Conservation (phyloP, 352 stramenopile species). For the Globisporangium apiculatum region DNA sequence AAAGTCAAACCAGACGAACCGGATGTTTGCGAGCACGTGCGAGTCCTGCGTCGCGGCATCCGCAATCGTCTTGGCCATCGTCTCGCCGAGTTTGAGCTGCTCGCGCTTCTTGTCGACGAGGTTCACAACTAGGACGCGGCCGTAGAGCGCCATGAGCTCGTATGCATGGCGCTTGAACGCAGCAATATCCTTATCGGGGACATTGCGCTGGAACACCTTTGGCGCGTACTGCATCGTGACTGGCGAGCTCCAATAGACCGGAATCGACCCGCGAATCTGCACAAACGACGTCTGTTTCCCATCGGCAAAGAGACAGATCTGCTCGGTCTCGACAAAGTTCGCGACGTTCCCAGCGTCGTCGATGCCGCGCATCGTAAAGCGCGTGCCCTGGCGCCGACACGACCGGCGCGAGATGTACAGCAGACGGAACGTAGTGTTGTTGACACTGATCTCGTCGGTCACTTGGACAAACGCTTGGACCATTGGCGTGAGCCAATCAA, state of each 20-base stretch:
- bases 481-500: constrained; percentile 75
- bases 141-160: constrained; percentile 58
- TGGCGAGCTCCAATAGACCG: constrained; percentile 88
- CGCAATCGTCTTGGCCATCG: constrained; percentile 78
- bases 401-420: constrained; percentile 71
- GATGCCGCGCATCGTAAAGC: constrained; percentile 92
- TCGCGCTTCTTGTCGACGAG: constrained; percentile 94
- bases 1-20: constrained; percentile 96
- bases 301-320: constrained; percentile 80
- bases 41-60: constrained; percentile 43
- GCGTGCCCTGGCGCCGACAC: constrained; percentile 78
- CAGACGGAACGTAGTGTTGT: constrained; percentile 50
- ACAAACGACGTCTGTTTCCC: constrained; percentile 53
- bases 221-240: constrained; percentile 93
- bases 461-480: constrained; percentile 60
- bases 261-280: constrained; percentile 93
- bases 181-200: constrained; percentile 34
- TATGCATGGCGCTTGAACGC: constrained; percentile 58
- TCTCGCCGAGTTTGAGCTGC: constrained; percentile 88
- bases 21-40: constrained; percentile 53
- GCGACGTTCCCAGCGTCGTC: constrained; percentile 88
- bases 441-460: constrained; percentile 36
- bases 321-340: constrained; percentile 96
- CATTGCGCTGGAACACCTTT: constrained; percentile 58
- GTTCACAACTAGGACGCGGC: constrained; percentile 89